Base-by-base conservation (phyloP, 768 basidiomycete genomes). In the Sporobolomyces phaffii region DNA sequence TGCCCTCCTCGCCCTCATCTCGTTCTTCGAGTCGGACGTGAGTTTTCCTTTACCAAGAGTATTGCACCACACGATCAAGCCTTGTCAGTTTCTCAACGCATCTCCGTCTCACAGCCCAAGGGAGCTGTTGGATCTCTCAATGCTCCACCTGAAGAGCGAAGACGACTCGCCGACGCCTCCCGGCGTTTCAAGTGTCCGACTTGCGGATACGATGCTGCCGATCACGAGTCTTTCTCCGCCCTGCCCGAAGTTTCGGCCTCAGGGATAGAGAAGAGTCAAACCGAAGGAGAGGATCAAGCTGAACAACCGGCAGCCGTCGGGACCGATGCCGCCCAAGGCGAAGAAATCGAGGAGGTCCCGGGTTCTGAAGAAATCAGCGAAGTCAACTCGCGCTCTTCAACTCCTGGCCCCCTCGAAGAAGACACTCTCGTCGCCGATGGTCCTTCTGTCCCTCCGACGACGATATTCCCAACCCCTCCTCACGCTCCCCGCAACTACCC, bases 1-100 rank as follows among this genome's bases (percentile, higher is more conserved):
- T 62, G 92, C 60, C 4, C 31, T 80, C 26, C 56, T 78, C 3
- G 79, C 78, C 0, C 70, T 80, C 31, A 70, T 73, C 36, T 73
- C 76, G 17, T 80, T 80, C 72, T 72, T 72, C 45, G 56, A 58
- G 20, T 68, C 58, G 31, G 70, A 72, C 90, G 70, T 72, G 40
- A 33, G 69, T 54, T 36, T 36, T 28, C n/a, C n/a, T n/a, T n/a
- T n/a, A n/a, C n/a, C n/a, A n/a, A n/a, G n/a, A n/a, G n/a, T n/a
- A n/a, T n/a, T n/a, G n/a, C n/a, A n/a, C n/a, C n/a, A n/a, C n/a
- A n/a, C n/a, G n/a, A n/a, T n/a, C n/a, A n/a, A n/a, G n/a, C n/a
- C n/a, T n/a, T n/a, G n/a, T n/a, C n/a, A n/a, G n/a, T n/a, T n/a
- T n/a, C n/a, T n/a, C n/a, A n/a, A n/a, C n/a, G n/a, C n/a, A n/a